phyloP scores from a whole-genome alignment of 139 green algal species.

The Asterochloris sp. region DNA sequence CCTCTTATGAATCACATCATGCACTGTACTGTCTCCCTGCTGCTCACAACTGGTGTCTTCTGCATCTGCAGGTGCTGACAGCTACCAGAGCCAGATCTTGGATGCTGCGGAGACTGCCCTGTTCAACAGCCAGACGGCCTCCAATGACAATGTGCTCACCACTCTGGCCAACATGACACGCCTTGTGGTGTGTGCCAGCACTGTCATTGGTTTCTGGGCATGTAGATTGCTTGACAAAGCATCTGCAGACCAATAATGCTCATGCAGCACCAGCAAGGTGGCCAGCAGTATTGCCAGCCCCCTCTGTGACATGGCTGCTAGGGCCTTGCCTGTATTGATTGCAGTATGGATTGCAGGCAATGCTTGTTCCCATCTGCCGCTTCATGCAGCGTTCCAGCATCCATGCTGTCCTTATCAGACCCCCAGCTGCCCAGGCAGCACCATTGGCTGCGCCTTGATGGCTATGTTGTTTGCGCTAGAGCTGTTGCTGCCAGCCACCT shows the following conservation, averaged over 20 bases:
- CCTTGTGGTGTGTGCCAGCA: not conserved
- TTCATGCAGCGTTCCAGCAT: no score
- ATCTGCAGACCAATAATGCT: no score
- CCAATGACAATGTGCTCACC: not conserved
- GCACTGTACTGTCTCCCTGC: not conserved
- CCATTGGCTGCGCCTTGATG: not conserved
- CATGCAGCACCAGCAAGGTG: no score
- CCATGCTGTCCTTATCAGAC: no score
- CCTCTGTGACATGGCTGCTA: no score
- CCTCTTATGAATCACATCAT: not conserved
- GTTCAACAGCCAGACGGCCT: not conserved
- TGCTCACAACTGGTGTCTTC: not conserved
- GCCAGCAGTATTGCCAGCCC: no score
- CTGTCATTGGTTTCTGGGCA: not conserved
- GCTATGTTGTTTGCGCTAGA: not conserved
- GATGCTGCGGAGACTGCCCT: not conserved
- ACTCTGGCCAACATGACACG: conserved; percentile 9
- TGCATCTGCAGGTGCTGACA: not conserved
- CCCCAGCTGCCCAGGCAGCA: not conserved
- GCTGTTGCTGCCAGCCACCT: not conserved
- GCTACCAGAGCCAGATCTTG: not conserved
- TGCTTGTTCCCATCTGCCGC: no score
- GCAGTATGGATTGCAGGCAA: no score
- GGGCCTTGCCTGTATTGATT: no score
- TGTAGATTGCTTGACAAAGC: no score